Conservation (phyloP, 2,329 filamentous ascomycete species). For the Scytalidium sp. region DNA sequence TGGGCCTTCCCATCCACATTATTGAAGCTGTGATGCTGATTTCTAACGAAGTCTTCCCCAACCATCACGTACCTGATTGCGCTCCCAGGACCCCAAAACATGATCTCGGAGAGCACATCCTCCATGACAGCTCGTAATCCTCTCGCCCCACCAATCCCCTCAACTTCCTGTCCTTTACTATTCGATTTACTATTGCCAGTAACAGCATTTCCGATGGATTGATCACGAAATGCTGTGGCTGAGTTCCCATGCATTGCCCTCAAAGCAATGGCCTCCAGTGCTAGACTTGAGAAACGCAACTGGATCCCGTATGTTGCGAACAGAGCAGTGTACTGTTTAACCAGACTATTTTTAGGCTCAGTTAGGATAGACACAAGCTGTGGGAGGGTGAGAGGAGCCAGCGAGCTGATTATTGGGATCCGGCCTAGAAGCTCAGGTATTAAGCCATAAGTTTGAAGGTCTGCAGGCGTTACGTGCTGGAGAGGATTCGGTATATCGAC, state of each 20-base stretch:
- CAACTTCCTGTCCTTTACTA: constrained; percentile 31
- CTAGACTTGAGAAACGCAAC: constrained; percentile 77
- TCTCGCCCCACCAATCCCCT: constrained; percentile 69
- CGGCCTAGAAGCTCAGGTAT: constrained; percentile 97
- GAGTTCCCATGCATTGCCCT: constrained; percentile 13
- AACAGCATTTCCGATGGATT: constrained; percentile 39
- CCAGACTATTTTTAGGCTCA: constrained; percentile 83
- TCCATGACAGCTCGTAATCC: constrained; percentile 81
- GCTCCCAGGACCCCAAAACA: constrained; percentile 69
- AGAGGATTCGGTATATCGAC: constrained; percentile 36
- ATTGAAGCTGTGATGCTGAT: constrained; percentile 1
- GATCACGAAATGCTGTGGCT: background rate
- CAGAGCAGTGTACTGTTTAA: constrained; percentile 84
- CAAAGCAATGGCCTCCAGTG: constrained; percentile 77
- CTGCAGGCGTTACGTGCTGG: constrained; percentile 70
- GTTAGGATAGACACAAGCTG: constrained; percentile 84
- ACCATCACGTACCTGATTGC: constrained; percentile 70
- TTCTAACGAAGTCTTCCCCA: constrained; percentile 49
- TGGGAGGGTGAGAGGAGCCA: constrained; percentile 67
- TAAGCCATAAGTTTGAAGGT: constrained; percentile 83
- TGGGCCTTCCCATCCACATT: constrained; percentile 39
- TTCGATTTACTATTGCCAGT: background rate
- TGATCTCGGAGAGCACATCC: constrained; percentile 71
- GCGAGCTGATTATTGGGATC: constrained; percentile 83
- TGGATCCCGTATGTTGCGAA: constrained; percentile 74